These are phyloP conservation scores for Tillandsia fasciculata DNA, from an alignment of 176 grass and related monocot genomes.

Conservation along the genomic window DNA sequence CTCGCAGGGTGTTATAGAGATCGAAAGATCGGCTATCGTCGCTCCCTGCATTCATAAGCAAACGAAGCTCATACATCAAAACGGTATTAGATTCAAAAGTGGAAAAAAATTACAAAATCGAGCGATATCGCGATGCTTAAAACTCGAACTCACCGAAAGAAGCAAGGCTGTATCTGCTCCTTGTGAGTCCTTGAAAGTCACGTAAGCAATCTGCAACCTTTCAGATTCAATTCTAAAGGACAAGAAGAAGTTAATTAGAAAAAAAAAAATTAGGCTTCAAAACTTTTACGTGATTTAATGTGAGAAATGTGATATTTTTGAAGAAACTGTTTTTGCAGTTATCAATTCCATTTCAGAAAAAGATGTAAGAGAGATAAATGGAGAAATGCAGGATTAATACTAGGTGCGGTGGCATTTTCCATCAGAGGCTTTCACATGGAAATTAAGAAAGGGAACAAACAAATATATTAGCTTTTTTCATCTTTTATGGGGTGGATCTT, in stretches of 20 bases:
- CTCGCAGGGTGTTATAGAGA: constrained; percentile 32
- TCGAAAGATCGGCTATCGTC: constrained; percentile 29
- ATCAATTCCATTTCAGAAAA: too few species aligned
- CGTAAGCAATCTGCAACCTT: constrained; percentile 30
- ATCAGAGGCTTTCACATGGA: constrained; percentile 4
- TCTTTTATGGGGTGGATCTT: too few species aligned
- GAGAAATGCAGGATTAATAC: too few species aligned
- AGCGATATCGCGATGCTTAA: neutral
- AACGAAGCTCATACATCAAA: neutral
- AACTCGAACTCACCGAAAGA: constrained; percentile 27
- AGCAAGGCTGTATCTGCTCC: constrained; percentile 36
- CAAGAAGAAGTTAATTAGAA: neutral
- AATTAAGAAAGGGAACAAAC: neutral
- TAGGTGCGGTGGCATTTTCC: neutral
- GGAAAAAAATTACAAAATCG: neutral
- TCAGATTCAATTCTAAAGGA: constrained; percentile 15
- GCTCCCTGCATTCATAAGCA: constrained; percentile 22
- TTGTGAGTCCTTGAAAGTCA: constrained; percentile 42
- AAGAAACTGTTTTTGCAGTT: too few species aligned
- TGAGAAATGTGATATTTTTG: too few species aligned
- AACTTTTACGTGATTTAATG: too few species aligned
- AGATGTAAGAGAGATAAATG: too few species aligned
- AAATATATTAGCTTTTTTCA: neutral
- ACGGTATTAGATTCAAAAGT: neutral
- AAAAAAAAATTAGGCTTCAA: neutral